Percentiles rank a stretch among this genome's conserved stretches.
Conservation (phyloP, 345 rosid genomes). For the Syzygium grande region DNA sequence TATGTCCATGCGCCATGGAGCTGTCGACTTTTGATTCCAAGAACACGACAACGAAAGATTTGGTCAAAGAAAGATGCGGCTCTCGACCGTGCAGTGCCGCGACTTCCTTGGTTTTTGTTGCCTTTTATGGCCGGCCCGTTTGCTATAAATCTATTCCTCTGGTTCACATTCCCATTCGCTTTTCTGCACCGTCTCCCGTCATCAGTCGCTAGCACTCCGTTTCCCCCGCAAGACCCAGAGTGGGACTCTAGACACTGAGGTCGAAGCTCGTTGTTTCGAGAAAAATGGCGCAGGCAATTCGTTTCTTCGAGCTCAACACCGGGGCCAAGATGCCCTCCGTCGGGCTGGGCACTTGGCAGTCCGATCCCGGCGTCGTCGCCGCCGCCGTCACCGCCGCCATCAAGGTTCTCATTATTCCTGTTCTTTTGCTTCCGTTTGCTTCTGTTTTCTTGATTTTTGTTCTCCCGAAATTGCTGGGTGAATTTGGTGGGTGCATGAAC, state of each 20-base stretch:
- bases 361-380: constrained; percentile 20
- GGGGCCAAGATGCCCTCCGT: constrained; percentile 43
- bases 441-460: background rate
- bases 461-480: background rate
- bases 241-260: background rate
- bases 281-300: constrained; percentile 17
- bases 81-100: background rate
- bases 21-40: background rate
- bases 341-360: constrained; percentile 39
- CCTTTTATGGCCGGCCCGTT: background rate
- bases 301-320: constrained; percentile 36
- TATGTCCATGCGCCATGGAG: background rate
- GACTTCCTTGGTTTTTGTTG: background rate
- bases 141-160: background rate
- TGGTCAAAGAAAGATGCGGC: background rate
- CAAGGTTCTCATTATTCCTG: constrained; percentile 11
- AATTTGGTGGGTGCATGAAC: background rate
- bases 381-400: constrained; percentile 15
- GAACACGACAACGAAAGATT: background rate
- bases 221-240: background rate
- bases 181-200: background rate
- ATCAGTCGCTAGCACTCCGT: background rate
- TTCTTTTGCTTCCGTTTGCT: background rate
- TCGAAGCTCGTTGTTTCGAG: background rate
- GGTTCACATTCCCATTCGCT: background rate